Base-by-base conservation (phyloP, 768 basidiomycete genomes). In the Butyriboletus loyo region DNA sequence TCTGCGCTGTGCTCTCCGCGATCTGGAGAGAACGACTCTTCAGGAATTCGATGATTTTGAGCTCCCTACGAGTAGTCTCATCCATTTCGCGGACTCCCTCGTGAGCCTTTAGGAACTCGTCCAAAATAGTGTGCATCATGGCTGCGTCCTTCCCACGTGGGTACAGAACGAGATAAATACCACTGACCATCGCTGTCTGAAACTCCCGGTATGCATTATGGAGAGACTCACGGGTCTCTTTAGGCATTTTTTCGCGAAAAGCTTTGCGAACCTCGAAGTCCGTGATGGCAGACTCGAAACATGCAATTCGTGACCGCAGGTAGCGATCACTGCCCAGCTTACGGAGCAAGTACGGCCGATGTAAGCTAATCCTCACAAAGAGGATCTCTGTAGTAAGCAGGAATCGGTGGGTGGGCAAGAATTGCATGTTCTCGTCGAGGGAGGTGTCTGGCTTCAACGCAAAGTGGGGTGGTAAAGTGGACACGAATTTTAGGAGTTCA, bases 351-450 rank as follows among this genome's bases (percentile, higher is more conserved):
- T 95, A 97, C 2, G 94, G 94, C 28, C 94, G 82, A 69, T 96
- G 87, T 30, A 93, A 72, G 62, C 86, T 86, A 62, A 89, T 86
- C 51, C 91, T 80, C 46, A 92, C 86, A 64, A 92, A 93, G 42
- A 92, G 78, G 47, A 94, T 84, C 68, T 97, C 94, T 0, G 94
- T 95, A 46, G 89, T 83, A 49, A 97, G 79, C 38, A 96, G 80
- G 72, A 90, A 96, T 41, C 94, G 83, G 62, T 97, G 93, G 35
- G 89, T 77, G 3, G 89, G 86, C 47, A 97, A 75, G 60, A 79
- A 91, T 35, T 73, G 75, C 61, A 75, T 74, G 24, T 75, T 72
- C 48, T 83, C 78, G 68, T 96, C 93, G 35, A 89, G 77, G 5
- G 85, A 85, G 34, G 74, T 86, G 69, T 96, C 90, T 3, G 92